A percentile compares a stretch with the other conserved stretches of the same genome.
Evolutionary conservation across 257 asterid genomes (phyloP).

Genomic region (Ilex aquifolium): DNA sequence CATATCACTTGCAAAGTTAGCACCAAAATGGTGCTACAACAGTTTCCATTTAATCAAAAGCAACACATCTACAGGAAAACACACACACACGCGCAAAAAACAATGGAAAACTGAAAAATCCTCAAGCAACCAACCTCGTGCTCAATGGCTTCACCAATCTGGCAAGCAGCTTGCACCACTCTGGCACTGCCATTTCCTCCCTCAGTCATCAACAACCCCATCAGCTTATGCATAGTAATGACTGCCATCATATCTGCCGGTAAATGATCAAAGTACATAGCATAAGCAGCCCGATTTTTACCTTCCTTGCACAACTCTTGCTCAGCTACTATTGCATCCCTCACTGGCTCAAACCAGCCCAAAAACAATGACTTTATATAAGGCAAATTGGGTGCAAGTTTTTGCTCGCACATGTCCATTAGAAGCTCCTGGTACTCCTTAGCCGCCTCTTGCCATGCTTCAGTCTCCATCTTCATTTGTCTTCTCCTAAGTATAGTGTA

Average conservation of each 20-base stretch:
- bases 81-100: background rate
- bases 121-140: conserved; percentile 53
- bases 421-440: conserved; percentile 81
- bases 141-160: conserved; percentile 88
- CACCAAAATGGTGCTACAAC: no score
- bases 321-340: conserved; percentile 78
- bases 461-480: conserved; percentile 79
- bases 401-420: conserved; percentile 90
- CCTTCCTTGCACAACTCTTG: conserved; percentile 57
- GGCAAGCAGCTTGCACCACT: conserved; percentile 72
- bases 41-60: background rate
- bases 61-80: background rate
- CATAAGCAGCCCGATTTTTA: conserved; percentile 45
- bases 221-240: conserved; percentile 88
- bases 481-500: conserved; percentile 61
- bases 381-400: conserved; percentile 90
- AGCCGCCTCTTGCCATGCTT: conserved; percentile 90
- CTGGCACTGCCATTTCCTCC: conserved; percentile 67
- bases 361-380: conserved; percentile 79
- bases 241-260: conserved; percentile 98
- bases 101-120: background rate
- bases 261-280: conserved; percentile 52
- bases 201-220: conserved; percentile 85
- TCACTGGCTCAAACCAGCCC: conserved; percentile 96
- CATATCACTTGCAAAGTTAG: no score